These are phyloP conservation scores for Amoebophrya sp. DNA, from an alignment of 169 alveolate species.

Conservation along the genomic window DNA sequence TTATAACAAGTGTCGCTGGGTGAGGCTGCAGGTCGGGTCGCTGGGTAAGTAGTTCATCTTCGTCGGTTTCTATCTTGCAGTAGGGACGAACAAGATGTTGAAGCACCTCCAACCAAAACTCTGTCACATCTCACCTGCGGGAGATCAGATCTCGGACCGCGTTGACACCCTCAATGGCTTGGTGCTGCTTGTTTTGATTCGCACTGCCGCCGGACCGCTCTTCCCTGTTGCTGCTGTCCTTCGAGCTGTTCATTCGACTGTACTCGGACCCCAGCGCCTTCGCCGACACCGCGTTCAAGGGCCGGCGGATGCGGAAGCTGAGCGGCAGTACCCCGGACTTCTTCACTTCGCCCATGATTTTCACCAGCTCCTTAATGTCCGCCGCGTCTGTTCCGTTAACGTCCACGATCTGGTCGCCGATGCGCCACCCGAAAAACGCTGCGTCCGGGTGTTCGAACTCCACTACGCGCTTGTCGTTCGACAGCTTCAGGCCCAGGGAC, in stretches of 20 bases:
- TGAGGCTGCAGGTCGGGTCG: too few species aligned
- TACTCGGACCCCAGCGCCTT: too few species aligned
- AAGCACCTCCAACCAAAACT: too few species aligned
- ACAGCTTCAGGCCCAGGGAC: background rate
- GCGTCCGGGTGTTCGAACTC: background rate
- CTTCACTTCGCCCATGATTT: background rate
- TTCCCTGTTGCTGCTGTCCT: too few species aligned
- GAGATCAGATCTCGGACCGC: slow-evolving; percentile 1
- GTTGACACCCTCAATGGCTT: background rate
- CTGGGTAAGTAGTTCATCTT: too few species aligned
- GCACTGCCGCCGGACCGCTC: too few species aligned
- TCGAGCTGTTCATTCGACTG: too few species aligned
- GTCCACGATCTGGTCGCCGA: background rate
- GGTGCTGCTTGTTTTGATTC: background rate
- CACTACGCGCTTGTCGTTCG: background rate
- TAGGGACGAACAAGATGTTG: too few species aligned
- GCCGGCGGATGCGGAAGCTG: background rate
- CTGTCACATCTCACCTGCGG: too few species aligned
- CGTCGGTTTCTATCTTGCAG: too few species aligned
- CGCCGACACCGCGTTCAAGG: background rate
- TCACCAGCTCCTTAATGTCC: background rate
- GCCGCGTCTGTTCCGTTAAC: background rate
- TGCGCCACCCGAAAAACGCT: background rate
- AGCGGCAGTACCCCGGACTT: background rate
- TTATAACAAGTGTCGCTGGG: too few species aligned